These are phyloP conservation scores for Leccinellum luteum DNA, from an alignment of 768 basidiomycete species.

Conservation along the genomic window DNA sequence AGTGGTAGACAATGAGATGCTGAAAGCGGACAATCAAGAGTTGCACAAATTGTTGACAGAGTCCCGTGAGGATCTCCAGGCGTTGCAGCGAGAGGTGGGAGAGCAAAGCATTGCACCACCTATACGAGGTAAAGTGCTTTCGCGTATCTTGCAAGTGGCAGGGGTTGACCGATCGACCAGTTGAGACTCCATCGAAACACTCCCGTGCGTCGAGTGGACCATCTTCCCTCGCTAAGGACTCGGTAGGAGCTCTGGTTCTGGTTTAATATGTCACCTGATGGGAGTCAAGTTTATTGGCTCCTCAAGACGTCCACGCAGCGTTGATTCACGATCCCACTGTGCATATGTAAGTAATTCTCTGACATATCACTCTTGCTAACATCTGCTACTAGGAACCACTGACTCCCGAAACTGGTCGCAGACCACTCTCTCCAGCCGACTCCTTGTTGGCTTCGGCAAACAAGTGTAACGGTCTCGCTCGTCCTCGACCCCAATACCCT, in stretches of 20 bases:
- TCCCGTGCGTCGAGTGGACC: slow-evolving; percentile 44
- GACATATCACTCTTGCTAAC: slow-evolving; percentile 8
- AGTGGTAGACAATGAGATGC: slow-evolving; percentile 78
- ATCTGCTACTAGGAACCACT: slow-evolving; percentile 37
- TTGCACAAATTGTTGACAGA: slow-evolving; percentile 71
- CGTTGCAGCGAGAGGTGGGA: slow-evolving; percentile 70
- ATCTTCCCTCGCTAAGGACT: slow-evolving; percentile 43
- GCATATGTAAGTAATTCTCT: slow-evolving; percentile 32
- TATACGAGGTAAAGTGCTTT: slow-evolving; percentile 38
- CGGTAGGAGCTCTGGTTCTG: slow-evolving; percentile 36
- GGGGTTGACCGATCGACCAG: slow-evolving; percentile 18
- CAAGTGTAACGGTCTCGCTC: slow-evolving; percentile 26
- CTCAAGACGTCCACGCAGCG: slow-evolving; percentile 34
- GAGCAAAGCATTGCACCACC: slow-evolving; percentile 57
- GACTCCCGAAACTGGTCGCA: slow-evolving; percentile 43
- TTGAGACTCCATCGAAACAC: slow-evolving; percentile 37
- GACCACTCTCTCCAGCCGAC: slow-evolving; percentile 43
- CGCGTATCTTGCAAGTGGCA: neutral
- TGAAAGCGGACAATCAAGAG: slow-evolving; percentile 81
- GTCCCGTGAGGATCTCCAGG: slow-evolving; percentile 71
- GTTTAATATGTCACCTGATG: slow-evolving; percentile 26
- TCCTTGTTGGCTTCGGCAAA: slow-evolving; percentile 27
- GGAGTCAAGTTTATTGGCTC: slow-evolving; percentile 22
- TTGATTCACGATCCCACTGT: slow-evolving; percentile 31
- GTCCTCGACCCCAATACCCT: slow-evolving; percentile 25